Base-by-base conservation (phyloP, 352 stramenopile genomes). In the Phytophthora pluvialis region DNA sequence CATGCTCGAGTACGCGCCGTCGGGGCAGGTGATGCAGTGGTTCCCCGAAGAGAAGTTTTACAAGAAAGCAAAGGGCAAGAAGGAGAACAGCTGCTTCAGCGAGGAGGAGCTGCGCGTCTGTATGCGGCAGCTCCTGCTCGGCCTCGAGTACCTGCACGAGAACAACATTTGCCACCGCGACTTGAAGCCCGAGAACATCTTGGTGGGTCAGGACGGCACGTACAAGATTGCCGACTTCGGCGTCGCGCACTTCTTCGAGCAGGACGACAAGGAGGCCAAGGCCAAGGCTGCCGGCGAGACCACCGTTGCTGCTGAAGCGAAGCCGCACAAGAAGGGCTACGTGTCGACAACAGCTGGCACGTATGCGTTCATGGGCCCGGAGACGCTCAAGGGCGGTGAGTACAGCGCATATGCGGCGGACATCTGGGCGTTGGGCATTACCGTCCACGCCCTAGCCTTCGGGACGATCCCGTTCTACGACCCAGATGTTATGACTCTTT, bases 141-240 rank as follows among this genome's bases (percentile, higher is more conserved):
- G 87, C 4, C 73, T 95, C 31, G 83, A 94, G 61, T 95, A 95
- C 45, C 65, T 95, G 31, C 87, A 95, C 71, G 72, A 88, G 29
- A 94, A 95, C 64, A 81, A 84, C 64, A 95, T 95, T 78, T 94
- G 85, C 65, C 87, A 95, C 56, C 87, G 87, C 18, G 87, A 95
- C 39, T 64, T 95, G 16, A 95, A 95, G 59, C 87, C 87, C 6
- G 87, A 95, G 69, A 95, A 95, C 57, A 94, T 95, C 45, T 52
- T 95, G 5, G 60, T 95, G 13, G 77, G 71, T 3, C 81, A 75
- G 31, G 72, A 93, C 47, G 83, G 82, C 25, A 78, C 81, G 9
- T 89, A 75, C 67, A 95, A 95, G 73, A 95, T 95, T 46, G 85
- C 87, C 2, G 87, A 95, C 47, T 95, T 95, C 75, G 87, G 87